phyloP scores from a whole-genome alignment of 108 stramenopile species.

The Skeletonema marinoi region DNA sequence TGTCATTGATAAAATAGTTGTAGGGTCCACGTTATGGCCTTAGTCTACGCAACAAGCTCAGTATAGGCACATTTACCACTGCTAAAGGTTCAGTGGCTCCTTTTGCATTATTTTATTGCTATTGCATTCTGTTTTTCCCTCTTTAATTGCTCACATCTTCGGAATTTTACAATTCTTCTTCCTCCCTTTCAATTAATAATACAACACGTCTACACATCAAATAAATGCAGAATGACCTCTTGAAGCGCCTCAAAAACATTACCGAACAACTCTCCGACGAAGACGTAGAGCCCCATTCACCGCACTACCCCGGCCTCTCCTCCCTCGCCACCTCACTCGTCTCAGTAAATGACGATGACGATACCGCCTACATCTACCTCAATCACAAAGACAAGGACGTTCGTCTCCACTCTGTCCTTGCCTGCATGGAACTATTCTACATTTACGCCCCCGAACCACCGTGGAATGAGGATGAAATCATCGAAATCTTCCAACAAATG shows the following conservation, averaged over 20 bases:
- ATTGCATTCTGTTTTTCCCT: not conserved
- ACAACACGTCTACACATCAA: not conserved
- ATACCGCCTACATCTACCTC: conserved; percentile 28
- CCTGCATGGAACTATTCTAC: conserved; percentile 78
- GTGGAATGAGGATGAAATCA: conserved; percentile 65
- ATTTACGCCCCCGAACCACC: conserved; percentile 86
- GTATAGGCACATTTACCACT: not conserved
- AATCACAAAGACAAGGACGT: conserved; percentile 74
- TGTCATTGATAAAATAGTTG: not conserved
- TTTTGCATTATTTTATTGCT: not conserved
- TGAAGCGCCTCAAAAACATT: conserved; percentile 9
- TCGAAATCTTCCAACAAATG: conserved; percentile 71
- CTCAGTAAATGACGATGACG: not conserved
- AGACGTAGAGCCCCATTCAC: conserved; percentile 2
- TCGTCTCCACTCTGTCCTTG: conserved; percentile 64
- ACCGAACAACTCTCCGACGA: conserved; percentile 25
- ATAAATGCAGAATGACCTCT: conserved; percentile 14
- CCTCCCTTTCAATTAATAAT: not conserved
- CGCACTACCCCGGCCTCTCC: conserved; percentile 60
- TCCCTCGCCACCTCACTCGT: conserved; percentile 54
- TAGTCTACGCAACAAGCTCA: not conserved
- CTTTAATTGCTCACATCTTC: not conserved
- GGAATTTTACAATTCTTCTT: not conserved
- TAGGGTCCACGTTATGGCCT: not conserved
- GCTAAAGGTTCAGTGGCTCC: not conserved